These are phyloP conservation scores for Metarhizium album DNA, from an alignment of 2,329 filamentous ascomycete genomes.

Conservation along the genomic window DNA sequence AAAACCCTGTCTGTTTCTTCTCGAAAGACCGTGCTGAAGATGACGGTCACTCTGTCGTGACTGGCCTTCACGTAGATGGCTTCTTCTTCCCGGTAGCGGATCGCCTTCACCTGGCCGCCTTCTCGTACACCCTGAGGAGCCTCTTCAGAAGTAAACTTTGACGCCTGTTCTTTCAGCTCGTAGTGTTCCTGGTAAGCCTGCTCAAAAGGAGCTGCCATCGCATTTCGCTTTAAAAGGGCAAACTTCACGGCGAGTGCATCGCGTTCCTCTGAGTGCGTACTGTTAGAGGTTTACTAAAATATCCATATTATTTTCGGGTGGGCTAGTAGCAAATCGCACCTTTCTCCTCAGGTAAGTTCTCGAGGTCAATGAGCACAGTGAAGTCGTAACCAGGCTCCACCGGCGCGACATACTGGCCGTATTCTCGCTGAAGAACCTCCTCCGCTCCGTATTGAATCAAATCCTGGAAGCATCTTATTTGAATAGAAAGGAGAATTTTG, in stretches of 20 bases:
- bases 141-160: constrained; percentile 85
- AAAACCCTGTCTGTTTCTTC: constrained; percentile 98
- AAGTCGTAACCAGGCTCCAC: constrained; percentile 94
- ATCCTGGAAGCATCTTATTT: constrained; percentile 90
- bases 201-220: constrained; percentile 97
- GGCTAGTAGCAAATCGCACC: constrained; percentile 30
- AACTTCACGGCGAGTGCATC: constrained; percentile 82
- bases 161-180: constrained; percentile 73
- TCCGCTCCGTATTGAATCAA: constrained; percentile 88
- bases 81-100: constrained; percentile 98
- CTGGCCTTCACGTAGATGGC: constrained; percentile 98
- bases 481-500: constrained; percentile 87
- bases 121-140: constrained; percentile 84
- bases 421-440: constrained; percentile 85
- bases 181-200: constrained; percentile 92
- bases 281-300: neutral
- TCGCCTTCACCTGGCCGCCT: constrained; percentile 86
- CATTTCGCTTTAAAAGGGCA: constrained; percentile 90
- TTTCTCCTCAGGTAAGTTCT: constrained; percentile 72
- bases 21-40: constrained; percentile 95
- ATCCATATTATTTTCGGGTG: too few species aligned
- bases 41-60: constrained; percentile 94
- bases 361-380: constrained; percentile 80
- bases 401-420: constrained; percentile 78
- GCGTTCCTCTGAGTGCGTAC: constrained; percentile 51